Evolutionary conservation across 176 grass and related monocot species (phyloP).

Genomic region (Cenchrus purpureus): DNA sequence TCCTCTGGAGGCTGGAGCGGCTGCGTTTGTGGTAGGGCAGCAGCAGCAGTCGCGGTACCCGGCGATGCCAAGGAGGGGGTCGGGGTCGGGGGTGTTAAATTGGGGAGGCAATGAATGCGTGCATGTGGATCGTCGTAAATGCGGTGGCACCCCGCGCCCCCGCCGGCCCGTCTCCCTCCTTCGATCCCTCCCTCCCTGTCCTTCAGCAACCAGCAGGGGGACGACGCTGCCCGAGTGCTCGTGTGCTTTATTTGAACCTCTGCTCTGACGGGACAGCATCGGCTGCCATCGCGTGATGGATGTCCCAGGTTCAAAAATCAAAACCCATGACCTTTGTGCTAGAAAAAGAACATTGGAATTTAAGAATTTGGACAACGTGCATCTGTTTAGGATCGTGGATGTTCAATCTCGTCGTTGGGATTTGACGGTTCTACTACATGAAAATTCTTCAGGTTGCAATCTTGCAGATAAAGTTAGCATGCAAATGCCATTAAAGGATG

Average conservation of each 20-base stretch:
- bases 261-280: background rate
- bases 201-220: background rate
- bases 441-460: too few relatives aligned
- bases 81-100: conserved; percentile 49
- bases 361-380: too few relatives aligned
- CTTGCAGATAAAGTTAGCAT: background rate
- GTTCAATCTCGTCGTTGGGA: background rate
- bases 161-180: conserved; percentile 14
- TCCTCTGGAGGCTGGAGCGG: background rate
- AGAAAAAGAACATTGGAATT: background rate
- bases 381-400: background rate
- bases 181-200: conserved; percentile 2
- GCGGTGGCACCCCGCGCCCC: conserved; percentile 43
- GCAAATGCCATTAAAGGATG: background rate
- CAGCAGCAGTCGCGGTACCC: background rate
- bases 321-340: background rate
- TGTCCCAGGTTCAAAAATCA: background rate
- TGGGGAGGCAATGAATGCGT: conserved; percentile 81
- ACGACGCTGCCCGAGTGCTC: background rate
- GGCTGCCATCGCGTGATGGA: background rate
- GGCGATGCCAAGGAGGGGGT: conserved; percentile 29
- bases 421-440: too few relatives aligned
- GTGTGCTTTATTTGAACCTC: conserved; percentile 21
- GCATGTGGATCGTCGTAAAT: conserved; percentile 87
- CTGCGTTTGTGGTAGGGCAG: conserved; percentile 11